Conservation (phyloP, 495 filamentous ascomycete genomes). For the Aspergillus sclerotioniger region DNA sequence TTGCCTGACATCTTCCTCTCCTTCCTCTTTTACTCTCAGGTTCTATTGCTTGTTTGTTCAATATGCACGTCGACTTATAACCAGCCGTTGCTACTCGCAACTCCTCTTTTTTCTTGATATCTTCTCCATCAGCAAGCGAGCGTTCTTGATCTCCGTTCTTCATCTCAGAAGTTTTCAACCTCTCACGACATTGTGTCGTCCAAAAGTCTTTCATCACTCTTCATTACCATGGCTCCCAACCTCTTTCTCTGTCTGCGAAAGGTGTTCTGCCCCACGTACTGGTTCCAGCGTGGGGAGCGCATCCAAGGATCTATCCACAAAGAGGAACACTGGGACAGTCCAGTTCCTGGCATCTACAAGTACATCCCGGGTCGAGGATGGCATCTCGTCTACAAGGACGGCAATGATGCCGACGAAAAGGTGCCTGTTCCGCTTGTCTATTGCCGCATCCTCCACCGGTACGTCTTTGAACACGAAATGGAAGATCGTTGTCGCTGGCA, state of each 20-base stretch:
- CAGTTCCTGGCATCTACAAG: conserved; percentile 45
- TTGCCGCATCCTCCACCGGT: conserved; percentile 47
- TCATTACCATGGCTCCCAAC: conserved; percentile 43
- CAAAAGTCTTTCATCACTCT: neutral
- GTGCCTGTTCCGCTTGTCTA: conserved; percentile 41
- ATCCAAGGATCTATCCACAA: conserved; percentile 35
- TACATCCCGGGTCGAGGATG: conserved; percentile 44
- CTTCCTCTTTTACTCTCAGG: conserved; percentile 15
- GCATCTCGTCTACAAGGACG: conserved; percentile 43
- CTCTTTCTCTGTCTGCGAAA: conserved; percentile 44
- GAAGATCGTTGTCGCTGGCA: conserved; percentile 44
- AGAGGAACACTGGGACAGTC: conserved; percentile 47
- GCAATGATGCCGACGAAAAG: conserved; percentile 38
- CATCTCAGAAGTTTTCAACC: conserved; percentile 7
- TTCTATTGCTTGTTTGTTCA: conserved; percentile 20
- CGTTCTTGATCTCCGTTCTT: conserved; percentile 15
- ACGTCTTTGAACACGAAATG: conserved; percentile 45
- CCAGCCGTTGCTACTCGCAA: conserved; percentile 17
- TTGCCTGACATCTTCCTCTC: conserved; percentile 8
- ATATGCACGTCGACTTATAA: conserved; percentile 42
- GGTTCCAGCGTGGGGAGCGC: conserved; percentile 43
- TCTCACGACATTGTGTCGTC: neutral
- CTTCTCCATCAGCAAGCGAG: conserved; percentile 24
- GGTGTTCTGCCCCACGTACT: conserved; percentile 43
- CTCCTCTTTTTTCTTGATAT: conserved; percentile 24